A percentile compares a stretch with the other conserved stretches of the same genome.
Conservation (phyloP, 345 rosid species). For the Pugionium dolabratum region DNA sequence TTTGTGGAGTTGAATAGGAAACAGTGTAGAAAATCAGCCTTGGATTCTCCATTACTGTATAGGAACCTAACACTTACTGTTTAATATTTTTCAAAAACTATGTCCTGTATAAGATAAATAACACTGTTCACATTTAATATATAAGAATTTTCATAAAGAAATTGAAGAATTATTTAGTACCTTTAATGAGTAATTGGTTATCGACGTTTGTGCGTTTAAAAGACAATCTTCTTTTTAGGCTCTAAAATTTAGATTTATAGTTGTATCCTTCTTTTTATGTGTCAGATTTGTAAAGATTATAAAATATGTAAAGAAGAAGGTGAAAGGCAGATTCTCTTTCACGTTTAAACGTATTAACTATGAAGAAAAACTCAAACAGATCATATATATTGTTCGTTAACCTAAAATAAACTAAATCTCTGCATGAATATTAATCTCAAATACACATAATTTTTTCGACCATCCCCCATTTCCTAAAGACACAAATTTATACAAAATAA, state of each 20-base stretch:
- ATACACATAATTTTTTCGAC: no score
- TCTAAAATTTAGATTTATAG: slow-evolving; percentile 33
- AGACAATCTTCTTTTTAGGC: slow-evolving; percentile 37
- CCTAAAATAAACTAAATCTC: slow-evolving; percentile 38
- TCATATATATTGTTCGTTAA: slow-evolving; percentile 20
- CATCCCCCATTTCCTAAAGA: no score
- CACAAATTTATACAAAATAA: slow-evolving; percentile 2
- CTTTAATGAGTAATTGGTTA: slow-evolving; percentile 9
- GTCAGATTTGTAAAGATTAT: slow-evolving; percentile 24
- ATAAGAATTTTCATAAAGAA: no score
- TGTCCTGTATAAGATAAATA: no score
- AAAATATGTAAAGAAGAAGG: slow-evolving; percentile 28
- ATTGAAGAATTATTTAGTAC: neutral
- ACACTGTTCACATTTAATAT: neutral
- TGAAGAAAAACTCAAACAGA: slow-evolving; percentile 18
- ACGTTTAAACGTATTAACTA: slow-evolving; percentile 22
- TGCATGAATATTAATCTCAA: slow-evolving; percentile 36
- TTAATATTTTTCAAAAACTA: neutral
- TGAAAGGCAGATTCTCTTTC: slow-evolving; percentile 27
- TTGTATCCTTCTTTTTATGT: slow-evolving; percentile 33
- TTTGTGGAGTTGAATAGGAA: slow-evolving; percentile 31
- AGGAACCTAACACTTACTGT: slow-evolving; percentile 37
- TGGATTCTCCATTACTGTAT: slow-evolving; percentile 40
- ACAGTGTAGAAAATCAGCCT: slow-evolving; percentile 33
- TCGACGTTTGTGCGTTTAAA: slow-evolving; percentile 28